Percentiles rank a stretch among this genome's conserved stretches.
phyloP scores from a whole-genome alignment of 2,329 filamentous ascomycete genomes.

The Botrytis fragariae region DNA sequence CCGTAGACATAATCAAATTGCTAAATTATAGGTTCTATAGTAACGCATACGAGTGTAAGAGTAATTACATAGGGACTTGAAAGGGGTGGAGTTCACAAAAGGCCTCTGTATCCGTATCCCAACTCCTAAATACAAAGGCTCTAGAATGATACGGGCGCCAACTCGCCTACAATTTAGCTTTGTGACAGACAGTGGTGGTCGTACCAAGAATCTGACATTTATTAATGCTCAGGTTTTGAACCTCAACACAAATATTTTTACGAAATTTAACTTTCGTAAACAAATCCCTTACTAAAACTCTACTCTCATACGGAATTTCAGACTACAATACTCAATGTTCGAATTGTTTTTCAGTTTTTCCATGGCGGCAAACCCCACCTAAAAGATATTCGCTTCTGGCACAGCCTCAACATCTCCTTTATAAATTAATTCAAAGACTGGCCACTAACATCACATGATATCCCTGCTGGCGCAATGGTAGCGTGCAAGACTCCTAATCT shows the following conservation, averaged over 20 bases:
- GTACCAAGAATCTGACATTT: not conserved
- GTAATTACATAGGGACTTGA: not conserved
- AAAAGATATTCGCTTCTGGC: not conserved
- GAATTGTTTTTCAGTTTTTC: not conserved
- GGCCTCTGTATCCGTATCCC: not conserved
- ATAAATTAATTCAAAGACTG: fast-evolving
- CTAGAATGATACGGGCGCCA: not conserved
- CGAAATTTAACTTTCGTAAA: not conserved
- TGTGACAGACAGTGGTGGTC: not conserved
- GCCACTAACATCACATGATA: not conserved
- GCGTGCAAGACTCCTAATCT: constrained; percentile 19
- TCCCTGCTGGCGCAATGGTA: constrained; percentile 19
- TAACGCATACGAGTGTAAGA: not conserved
- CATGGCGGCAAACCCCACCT: not conserved
- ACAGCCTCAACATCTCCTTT: not conserved
- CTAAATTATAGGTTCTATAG: not conserved
- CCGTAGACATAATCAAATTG: not conserved
- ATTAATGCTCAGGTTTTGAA: not conserved
- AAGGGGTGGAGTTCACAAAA: too few species aligned
- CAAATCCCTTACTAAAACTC: not conserved
- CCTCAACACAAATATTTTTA: not conserved
- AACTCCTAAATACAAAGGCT: not conserved
- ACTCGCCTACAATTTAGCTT: not conserved
- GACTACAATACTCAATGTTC: not conserved
- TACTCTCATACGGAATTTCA: not conserved